Base-by-base conservation (phyloP, 495 filamentous ascomycete species). In the Penicillium subrubescens region DNA sequence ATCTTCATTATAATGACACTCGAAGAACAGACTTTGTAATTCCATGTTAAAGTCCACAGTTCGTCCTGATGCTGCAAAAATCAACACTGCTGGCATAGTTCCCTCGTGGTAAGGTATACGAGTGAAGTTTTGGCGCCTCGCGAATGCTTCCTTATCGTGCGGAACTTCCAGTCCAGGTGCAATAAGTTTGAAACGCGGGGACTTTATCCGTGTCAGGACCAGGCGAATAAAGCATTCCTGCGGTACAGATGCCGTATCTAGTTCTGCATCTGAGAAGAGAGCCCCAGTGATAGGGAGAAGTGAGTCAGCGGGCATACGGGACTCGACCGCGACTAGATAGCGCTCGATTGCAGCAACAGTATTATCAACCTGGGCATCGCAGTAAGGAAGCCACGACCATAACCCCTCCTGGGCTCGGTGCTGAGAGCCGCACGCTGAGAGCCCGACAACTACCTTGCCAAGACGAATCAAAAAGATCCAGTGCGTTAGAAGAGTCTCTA, bases 401-500 rank as follows among this genome's bases (percentile, higher is more conserved):
- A 63, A 15, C 8, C 58, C 57, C n/a, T n/a, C n/a, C n/a, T n/a
- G 23, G 64, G 27, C 54, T 59, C 56, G 51, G 6, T 37, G 35
- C 35, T 14, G 12, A 21, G 34, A 58, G 6, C 33, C 39, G 35
- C 4, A 33, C 37, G 8, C 46, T 57, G 44, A 41, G 10, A 56
- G 57, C 41, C 44, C 62, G 12, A 62, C 53, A 35, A 46, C 37
- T 33, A 64, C 27, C 3, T 75, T 80, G 10, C 73, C 75, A 14
- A 79, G 60, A 0, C 59, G 67, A 31, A 74, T 44, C 37, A 76
- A 60, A 11, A 65, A n/a, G 27, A 78, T 73, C 77, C 74, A 80
- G 19, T 79, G 70, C n/a, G 65, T 71, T 6, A 80, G 71, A 17
- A 80, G 65, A 0, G 77, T 80, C 67, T 79, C 78, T 3, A 79